A percentile compares a stretch with the other conserved stretches of the same genome.
phyloP scores from a whole-genome alignment of 225 moss, liverwort and hornwort genomes.

The Rhytidiadelphus loreus region DNA sequence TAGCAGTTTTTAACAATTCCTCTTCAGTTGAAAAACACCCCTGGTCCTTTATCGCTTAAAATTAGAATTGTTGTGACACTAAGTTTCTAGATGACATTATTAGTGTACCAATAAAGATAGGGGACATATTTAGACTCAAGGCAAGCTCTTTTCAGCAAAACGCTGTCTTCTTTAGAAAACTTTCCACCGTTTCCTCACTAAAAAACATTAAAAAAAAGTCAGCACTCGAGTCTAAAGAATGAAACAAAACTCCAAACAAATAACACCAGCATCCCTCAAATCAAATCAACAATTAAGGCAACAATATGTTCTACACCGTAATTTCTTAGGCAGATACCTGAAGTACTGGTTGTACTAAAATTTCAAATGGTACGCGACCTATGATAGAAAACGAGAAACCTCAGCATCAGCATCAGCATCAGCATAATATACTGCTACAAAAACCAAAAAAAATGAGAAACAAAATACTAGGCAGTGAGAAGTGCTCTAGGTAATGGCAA shows the following conservation, averaged over 20 bases:
- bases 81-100: background rate
- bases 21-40: background rate
- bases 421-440: background rate
- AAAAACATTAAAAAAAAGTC: background rate
- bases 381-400: background rate
- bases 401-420: background rate
- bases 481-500: conserved; percentile 25
- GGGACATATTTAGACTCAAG: background rate
- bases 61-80: background rate
- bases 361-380: background rate
- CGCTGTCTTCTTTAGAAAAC: background rate
- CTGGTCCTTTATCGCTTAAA: rapidly evolving
- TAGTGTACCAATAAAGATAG: background rate
- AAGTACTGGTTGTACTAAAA: background rate
- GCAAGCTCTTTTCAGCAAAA: background rate
- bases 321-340: too few species aligned
- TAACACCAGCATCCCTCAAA: background rate
- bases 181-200: background rate
- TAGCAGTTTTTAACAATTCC: background rate
- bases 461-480: background rate
- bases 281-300: background rate
- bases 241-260: background rate
- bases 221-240: background rate
- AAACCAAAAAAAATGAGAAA: background rate
- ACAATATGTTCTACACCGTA: background rate